Percentiles rank a stretch among this genome's conserved stretches.
These are phyloP conservation scores for Aegilops umbellulata DNA, from an alignment of 176 grass and related monocot species.

Conservation along the genomic window DNA sequence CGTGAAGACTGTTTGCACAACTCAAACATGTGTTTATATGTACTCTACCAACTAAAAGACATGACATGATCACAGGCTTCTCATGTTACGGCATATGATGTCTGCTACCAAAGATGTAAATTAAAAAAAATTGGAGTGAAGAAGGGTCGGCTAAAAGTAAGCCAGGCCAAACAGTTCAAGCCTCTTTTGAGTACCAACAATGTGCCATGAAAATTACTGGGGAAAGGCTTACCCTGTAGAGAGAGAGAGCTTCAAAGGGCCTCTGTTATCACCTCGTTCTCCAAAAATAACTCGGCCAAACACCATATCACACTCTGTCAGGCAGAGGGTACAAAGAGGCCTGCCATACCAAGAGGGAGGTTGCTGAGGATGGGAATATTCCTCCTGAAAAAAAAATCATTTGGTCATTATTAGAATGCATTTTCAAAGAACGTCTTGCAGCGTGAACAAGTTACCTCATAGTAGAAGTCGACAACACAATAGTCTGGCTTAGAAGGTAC, in stretches of 20 bases:
- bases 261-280: slow-evolving; percentile 79
- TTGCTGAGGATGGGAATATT: slow-evolving; percentile 69
- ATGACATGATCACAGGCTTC: neutral
- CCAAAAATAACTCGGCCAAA: slow-evolving; percentile 66
- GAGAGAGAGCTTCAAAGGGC: slow-evolving; percentile 70
- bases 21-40: neutral
- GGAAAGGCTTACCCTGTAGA: slow-evolving; percentile 59
- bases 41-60: neutral
- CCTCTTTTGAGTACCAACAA: neutral
- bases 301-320: slow-evolving; percentile 96
- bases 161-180: neutral
- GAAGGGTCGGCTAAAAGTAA: slow-evolving; percentile 7
- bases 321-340: slow-evolving; percentile 79
- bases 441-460: slow-evolving; percentile 54
- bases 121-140: neutral
- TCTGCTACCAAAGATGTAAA: slow-evolving; percentile 3
- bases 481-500: slow-evolving; percentile 81
- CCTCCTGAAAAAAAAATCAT: slow-evolving; percentile 46
- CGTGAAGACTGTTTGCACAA: neutral
- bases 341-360: slow-evolving; percentile 80
- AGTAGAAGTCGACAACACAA: slow-evolving; percentile 84
- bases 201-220: slow-evolving; percentile 27
- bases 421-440: neutral
- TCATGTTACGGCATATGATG: neutral
- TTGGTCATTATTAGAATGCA: neutral